phyloP scores from a whole-genome alignment of 106 monocot species.

The Apostasia shenzhenica region DNA sequence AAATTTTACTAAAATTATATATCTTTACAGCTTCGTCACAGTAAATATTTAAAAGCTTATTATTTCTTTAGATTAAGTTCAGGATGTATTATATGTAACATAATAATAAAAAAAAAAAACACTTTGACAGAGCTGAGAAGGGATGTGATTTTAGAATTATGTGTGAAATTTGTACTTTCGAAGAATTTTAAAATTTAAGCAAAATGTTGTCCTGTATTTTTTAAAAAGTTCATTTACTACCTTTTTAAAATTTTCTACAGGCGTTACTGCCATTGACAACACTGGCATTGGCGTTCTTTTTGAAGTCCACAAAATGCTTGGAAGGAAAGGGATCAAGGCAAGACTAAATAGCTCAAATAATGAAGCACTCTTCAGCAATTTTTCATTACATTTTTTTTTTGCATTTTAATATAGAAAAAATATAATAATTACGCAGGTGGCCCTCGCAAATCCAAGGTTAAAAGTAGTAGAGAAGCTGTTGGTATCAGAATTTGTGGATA shows the following conservation, averaged over 20 bases:
- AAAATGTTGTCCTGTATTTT: no score
- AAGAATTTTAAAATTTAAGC: no score
- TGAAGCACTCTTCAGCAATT: background rate
- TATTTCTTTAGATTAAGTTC: no score
- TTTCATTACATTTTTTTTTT: background rate
- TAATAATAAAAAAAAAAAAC: no score
- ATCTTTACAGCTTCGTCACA: no score
- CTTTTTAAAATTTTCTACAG: background rate
- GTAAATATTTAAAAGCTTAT: no score
- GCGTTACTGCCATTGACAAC: slow-evolving; percentile 16
- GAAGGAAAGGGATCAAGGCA: slow-evolving; percentile 12
- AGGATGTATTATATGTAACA: no score
- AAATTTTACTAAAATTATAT: no score
- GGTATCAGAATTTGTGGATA: background rate
- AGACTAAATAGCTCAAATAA: background rate
- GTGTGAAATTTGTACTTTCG: no score
- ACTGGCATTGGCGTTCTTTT: slow-evolving; percentile 12
- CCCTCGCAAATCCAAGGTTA: slow-evolving; percentile 13
- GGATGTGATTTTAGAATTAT: no score
- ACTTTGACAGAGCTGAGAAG: no score
- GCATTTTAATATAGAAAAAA: background rate
- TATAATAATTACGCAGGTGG: slow-evolving; percentile 3
- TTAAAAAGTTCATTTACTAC: no score
- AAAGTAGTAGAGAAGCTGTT: slow-evolving; percentile 20
- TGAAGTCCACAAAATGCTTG: slow-evolving; percentile 10